Evolutionary conservation across 2,329 filamentous ascomycete genomes (phyloP), one percentile per base, ranked within the genome.

Genomic region (Ceratocystis destructans): DNA sequence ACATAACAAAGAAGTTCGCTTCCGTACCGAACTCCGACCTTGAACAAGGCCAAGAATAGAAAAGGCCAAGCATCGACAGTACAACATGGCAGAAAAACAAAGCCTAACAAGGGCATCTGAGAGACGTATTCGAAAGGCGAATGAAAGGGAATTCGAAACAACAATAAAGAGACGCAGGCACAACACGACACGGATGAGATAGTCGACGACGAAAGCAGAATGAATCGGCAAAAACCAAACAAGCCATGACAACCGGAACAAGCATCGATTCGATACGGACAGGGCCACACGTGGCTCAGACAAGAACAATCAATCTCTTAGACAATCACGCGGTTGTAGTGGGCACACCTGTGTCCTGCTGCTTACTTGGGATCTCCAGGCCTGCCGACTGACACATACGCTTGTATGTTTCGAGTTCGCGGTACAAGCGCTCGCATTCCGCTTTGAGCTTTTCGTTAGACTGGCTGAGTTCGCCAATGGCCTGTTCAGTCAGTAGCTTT

Each of bases 401-500:
- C 79, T 91, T 92, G 86, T 89, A 93, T 61, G 84, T 86, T 73
- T 90, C 87, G 63, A 88, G 80, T 74, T 93, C 89, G 64, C 87
- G 80, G 79, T 89, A 92, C 25, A 88, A 84, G 44, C 88, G 81
- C 73, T 91, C 87, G 70, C 87, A 89, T 73, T 94, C 89, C 45
- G 81, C 80, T 78, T 93, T 93, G 69, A 93, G 82, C 77, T 92
- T 94, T 71, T 95, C 90, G 72, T 93, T 95, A 69, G 88, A 92
- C 37, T 86, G 83, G 72, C 88, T 93, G 63, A 96, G 84, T 76
- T 97, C 93, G 17, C 87, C 86, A 70, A 95, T 93, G 61, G 90
- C 90, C 74, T 94, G 89, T 76, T 95, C 90, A 0, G 89, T 93
- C 48, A 94, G 81, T 48, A 95, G 82, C 77, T 97, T 97, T 77